Evolutionary conservation across 257 asterid genomes (phyloP).

Genomic region (Gentiana dahurica): DNA sequence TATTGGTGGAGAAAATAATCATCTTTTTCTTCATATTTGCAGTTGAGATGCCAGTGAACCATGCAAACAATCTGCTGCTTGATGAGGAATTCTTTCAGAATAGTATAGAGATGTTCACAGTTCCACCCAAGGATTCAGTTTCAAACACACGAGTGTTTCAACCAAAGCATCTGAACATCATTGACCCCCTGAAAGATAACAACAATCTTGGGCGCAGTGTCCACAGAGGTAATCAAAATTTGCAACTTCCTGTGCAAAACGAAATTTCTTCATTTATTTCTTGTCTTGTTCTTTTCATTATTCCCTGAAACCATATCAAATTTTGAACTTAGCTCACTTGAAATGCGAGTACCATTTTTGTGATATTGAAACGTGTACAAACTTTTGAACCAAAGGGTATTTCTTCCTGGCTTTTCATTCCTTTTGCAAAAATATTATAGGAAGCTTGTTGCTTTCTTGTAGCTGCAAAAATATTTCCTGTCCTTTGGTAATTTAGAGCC

Average conservation of each 20-base stretch:
- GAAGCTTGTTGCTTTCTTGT: too few species aligned
- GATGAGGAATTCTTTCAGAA: conserved; percentile 44
- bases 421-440: too few species aligned
- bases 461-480: background rate
- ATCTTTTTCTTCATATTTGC: conserved; percentile 12
- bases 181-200: conserved; percentile 72
- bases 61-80: conserved; percentile 29
- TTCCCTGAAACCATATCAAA: background rate
- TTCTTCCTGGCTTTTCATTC: too few species aligned
- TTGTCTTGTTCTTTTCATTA: background rate
- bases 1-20: conserved; percentile 1
- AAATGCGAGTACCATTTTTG: too few species aligned
- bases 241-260: background rate
- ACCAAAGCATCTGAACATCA: conserved; percentile 57
- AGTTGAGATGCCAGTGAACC: conserved; percentile 50
- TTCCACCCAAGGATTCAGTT: conserved; percentile 32
- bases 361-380: too few species aligned
- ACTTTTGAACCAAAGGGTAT: too few species aligned
- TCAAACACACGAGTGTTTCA: conserved; percentile 39
- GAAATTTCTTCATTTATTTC: background rate
- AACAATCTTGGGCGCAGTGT: conserved; percentile 97
- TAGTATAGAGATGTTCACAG: conserved; percentile 52
- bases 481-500: background rate
- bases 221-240: conserved; percentile 43
- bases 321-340: background rate